Percentiles rank a stretch among this genome's conserved stretches.
These are phyloP conservation scores for Globisporangium parvum DNA, from an alignment of 352 stramenopile species.

Conservation along the genomic window DNA sequence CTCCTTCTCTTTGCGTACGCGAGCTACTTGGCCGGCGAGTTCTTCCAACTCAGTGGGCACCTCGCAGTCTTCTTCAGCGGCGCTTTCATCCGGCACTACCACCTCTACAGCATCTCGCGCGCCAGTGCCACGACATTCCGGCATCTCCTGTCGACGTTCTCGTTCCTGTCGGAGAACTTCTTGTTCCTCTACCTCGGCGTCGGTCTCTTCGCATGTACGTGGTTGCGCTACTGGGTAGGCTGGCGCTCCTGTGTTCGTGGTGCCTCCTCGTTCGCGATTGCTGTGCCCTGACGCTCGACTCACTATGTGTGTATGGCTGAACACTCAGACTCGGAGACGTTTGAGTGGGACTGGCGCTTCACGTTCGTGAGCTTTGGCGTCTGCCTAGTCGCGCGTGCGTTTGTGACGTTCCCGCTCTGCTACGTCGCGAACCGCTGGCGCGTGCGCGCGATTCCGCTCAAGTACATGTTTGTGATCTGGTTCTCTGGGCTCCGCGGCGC, in stretches of 20 bases:
- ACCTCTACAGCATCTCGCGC: constrained; percentile 65
- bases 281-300: too few relatives aligned
- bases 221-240: too few relatives aligned
- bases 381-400: constrained; percentile 40
- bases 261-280: background rate
- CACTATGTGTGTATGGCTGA: background rate
- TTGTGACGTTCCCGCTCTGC: constrained; percentile 78
- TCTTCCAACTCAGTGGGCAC: constrained; percentile 77
- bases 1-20: constrained; percentile 69
- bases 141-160: constrained; percentile 52
- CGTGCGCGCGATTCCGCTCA: constrained; percentile 36
- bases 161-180: constrained; percentile 69
- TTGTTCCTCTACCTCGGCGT: constrained; percentile 71
- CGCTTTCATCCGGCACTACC: constrained; percentile 69
- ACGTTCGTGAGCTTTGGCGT: constrained; percentile 39
- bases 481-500: constrained; percentile 90
- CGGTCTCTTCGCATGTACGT: constrained; percentile 51
- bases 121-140: constrained; percentile 49
- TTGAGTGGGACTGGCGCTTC: constrained; percentile 70
- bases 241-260: too few relatives aligned
- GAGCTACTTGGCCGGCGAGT: constrained; percentile 63
- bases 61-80: constrained; percentile 91
- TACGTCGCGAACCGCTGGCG: constrained; percentile 42
- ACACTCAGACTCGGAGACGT: constrained; percentile 23
- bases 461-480: constrained; percentile 86